Base-by-base conservation (phyloP, 1,284 basidiomycete species). In the Sanghuangporus weigelae region DNA sequence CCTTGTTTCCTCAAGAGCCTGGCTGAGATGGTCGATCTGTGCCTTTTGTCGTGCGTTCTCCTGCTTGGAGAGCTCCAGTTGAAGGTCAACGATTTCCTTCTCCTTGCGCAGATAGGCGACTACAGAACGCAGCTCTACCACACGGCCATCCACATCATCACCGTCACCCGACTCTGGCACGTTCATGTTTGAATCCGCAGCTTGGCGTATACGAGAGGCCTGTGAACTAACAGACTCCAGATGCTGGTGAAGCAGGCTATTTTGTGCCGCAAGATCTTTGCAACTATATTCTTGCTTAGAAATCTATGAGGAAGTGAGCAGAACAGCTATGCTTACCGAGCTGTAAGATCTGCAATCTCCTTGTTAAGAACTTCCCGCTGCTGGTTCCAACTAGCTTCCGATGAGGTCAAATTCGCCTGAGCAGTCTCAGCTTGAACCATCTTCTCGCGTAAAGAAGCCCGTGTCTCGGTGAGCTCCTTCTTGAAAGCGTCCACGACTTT, bases 41-140 rank as follows among this genome's bases (percentile, higher is more conserved):
- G 83, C 78, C 74, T 90, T 92, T 57, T 94, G 75, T 1, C 93
- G 84, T 7, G 84, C 77, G 67, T 83, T 90, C 75, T 96, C 93
- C 72, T 95, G 91, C 76, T 92, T 93, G 77, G 85, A 83, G 59
- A 96, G 82, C 70, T 95, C 91, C 50, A 93, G 81, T 69, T 96
- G 92, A 42, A 95, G 81, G 67, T 95, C 93, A 48, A 92, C 88
- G 62, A 95, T 92, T 72, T 95, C 92, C 76, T 95, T 95, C 77
- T 96, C 93, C 69, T 90, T 91, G 35, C 93, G 85, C 39, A 96
- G 77, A 74, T 92, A 95, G 1, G 86, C 81, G 54, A 96, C 88
- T 19, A 96, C 89, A 40, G 89, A 86, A 50, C 89, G 89, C 16
- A 96, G 77, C 69, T 93, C 90, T 0, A 86, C 78, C 14, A 89